Evolutionary conservation across 305 asterid genomes (phyloP).

Genomic region (Fraxinus sp.): DNA sequence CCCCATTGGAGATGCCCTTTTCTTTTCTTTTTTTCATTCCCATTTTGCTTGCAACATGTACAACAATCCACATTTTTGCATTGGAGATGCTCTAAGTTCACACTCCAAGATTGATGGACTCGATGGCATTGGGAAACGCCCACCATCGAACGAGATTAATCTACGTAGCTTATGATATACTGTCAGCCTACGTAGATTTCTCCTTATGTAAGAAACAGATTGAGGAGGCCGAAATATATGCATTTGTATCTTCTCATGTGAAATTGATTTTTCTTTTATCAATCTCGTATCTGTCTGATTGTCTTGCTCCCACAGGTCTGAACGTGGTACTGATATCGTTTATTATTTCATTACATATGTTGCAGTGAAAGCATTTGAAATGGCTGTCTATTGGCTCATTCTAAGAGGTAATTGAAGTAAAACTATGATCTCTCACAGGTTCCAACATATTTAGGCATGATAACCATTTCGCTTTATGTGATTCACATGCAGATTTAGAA

Average conservation of each 20-base stretch:
- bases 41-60: neutral
- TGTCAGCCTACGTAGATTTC: constrained; percentile 10
- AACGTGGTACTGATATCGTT: neutral
- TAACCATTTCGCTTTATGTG: neutral
- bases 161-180: constrained; percentile 11
- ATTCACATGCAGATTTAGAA: neutral
- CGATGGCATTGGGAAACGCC: constrained; percentile 1
- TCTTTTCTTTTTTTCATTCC: neutral
- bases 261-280: neutral
- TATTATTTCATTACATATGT: neutral
- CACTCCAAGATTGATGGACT: constrained; percentile 10
- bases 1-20: neutral
- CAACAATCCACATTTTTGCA: neutral
- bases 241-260: neutral
- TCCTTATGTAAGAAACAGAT: constrained; percentile 21
- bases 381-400: constrained; percentile 1
- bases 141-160: neutral
- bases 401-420: constrained; percentile 14
- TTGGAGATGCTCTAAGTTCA: neutral
- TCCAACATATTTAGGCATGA: neutral
- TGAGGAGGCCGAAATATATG: neutral
- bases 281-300: neutral
- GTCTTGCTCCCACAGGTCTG: neutral
- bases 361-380: constrained; percentile 20
- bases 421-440: neutral